Percentiles rank a stretch among this genome's conserved stretches.
Conservation (phyloP, 2,329 filamentous ascomycete genomes). For the Beauveria medogensis region DNA sequence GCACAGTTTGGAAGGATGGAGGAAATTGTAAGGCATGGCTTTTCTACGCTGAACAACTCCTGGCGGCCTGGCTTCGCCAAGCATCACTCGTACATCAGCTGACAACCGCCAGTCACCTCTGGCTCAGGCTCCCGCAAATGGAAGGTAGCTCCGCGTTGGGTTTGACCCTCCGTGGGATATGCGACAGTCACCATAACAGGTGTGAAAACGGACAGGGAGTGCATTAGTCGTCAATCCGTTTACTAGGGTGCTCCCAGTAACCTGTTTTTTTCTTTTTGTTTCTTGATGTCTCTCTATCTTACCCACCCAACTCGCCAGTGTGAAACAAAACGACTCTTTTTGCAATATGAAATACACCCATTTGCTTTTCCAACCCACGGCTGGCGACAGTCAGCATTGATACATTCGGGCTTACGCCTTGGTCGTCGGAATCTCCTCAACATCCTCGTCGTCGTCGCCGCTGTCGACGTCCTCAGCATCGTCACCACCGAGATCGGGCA, state of each 20-base stretch:
- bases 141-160: too few relatives aligned
- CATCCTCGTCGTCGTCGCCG: slow-evolving; percentile 53
- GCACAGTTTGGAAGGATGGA: too few relatives aligned
- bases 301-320: slow-evolving; percentile 3
- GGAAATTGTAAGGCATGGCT: too few relatives aligned
- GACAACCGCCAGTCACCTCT: neutral
- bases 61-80: too few relatives aligned
- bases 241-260: slow-evolving; percentile 7
- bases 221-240: slow-evolving; percentile 1
- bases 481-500: slow-evolving; percentile 36
- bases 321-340: slow-evolving; percentile 9
- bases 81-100: too few relatives aligned
- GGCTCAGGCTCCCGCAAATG: neutral
- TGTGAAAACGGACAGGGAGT: neutral
- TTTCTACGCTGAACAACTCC: too few relatives aligned
- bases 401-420: slow-evolving; percentile 17
- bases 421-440: slow-evolving; percentile 37
- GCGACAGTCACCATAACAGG: neutral
- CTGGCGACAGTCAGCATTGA: slow-evolving; percentile 4
- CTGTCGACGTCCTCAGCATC: slow-evolving; percentile 42
- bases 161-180: too few relatives aligned
- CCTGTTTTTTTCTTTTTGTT: slow-evolving; percentile 2
- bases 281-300: slow-evolving; percentile 7
- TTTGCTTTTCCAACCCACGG: slow-evolving; percentile 9
- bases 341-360: slow-evolving; percentile 1